Percentiles rank a stretch among this genome's conserved stretches.
Conservation (phyloP, 805 yeast genomes). For the Yarrowia osloensis region DNA sequence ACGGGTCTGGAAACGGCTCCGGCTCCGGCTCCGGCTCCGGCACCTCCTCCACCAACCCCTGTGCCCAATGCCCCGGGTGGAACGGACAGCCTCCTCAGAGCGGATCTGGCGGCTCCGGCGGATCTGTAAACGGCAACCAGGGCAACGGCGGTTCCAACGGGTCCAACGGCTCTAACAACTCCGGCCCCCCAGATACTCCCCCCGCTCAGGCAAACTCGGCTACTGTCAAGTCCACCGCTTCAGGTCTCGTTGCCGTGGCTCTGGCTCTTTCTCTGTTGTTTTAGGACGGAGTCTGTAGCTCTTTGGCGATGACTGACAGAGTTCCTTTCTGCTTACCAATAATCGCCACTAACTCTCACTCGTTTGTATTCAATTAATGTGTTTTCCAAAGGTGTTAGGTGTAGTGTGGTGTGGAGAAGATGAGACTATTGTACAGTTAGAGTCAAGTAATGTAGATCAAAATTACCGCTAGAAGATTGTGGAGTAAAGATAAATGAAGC, state of each 20-base stretch:
- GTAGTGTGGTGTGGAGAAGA: too few relatives aligned
- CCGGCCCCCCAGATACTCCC: neutral
- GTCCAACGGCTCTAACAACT: too few relatives aligned
- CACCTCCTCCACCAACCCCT: neutral
- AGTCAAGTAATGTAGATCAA: too few relatives aligned
- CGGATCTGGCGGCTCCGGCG: too few relatives aligned
- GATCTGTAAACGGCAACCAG: neutral
- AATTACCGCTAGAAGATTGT: too few relatives aligned
- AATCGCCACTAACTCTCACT: neutral
- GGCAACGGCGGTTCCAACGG: neutral
- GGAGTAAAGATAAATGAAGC: too few relatives aligned
- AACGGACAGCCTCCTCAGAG: neutral
- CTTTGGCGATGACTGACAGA: too few relatives aligned
- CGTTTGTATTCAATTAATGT: neutral
- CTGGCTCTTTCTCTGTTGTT: neutral
- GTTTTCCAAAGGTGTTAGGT: too few relatives aligned
- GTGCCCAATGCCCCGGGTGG: neutral
- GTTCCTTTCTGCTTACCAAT: too few relatives aligned
- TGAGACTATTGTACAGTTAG: too few relatives aligned
- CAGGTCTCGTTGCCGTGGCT: neutral
- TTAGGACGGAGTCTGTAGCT: neutral
- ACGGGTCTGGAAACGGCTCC: neutral
- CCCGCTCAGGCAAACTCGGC: conserved; percentile 2
- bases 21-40: neutral
- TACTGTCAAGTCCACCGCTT: neutral